A percentile compares a stretch with the other conserved stretches of the same genome.
Conservation (phyloP, 305 asterid genomes). For the Fraxinus platypoda region DNA sequence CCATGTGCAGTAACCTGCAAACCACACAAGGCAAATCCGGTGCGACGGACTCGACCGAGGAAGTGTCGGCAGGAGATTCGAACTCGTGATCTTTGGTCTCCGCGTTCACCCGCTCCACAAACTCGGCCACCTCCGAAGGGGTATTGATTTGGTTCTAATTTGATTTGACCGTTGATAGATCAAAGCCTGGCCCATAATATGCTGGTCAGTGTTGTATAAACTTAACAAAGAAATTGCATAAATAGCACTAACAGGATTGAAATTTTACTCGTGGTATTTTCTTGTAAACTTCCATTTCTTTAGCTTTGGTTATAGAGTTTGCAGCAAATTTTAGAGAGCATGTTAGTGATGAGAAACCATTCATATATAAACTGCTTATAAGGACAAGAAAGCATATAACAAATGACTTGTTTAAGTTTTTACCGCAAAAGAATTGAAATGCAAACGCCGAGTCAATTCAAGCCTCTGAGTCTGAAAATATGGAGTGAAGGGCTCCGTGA, state of each 20-base stretch:
- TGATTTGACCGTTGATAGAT: neutral
- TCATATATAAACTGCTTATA: too few relatives aligned
- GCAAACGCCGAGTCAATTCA: neutral
- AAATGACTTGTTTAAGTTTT: neutral
- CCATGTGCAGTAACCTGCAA: too few relatives aligned
- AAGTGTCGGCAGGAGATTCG: too few relatives aligned
- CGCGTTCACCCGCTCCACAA: too few relatives aligned
- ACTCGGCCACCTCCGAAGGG: too few relatives aligned
- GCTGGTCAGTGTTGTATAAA: neutral
- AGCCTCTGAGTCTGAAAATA: too few relatives aligned
- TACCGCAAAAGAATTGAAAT: neutral
- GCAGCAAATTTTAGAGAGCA: neutral
- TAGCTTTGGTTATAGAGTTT: neutral
- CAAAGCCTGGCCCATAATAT: neutral
- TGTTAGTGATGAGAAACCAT: neutral
- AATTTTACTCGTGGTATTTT: neutral
- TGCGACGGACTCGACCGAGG: too few relatives aligned
- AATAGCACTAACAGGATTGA: neutral
- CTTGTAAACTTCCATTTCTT: neutral
- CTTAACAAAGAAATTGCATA: neutral
- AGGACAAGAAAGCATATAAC: too few relatives aligned
- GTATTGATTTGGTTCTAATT: too few relatives aligned
- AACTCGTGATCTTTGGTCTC: too few relatives aligned
- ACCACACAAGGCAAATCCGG: too few relatives aligned
- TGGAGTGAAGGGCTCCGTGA: neutral